Evolutionary conservation across 441 rosid species (phyloP).

Genomic region (Corymbia citriodora): DNA sequence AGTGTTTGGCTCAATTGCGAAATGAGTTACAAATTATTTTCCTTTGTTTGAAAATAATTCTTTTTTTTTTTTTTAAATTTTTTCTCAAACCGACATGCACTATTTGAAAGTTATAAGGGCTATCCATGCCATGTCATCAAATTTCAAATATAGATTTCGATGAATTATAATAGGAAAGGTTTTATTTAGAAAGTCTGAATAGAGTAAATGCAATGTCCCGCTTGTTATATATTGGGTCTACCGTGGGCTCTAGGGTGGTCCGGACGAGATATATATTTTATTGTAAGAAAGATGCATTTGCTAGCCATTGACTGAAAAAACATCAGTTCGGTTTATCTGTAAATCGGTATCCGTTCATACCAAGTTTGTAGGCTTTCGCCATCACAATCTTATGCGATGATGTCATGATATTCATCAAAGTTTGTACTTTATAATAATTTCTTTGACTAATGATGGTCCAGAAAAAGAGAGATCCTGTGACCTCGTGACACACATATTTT

Average conservation of each 20-base stretch:
- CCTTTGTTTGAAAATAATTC: too few relatives aligned
- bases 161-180: too few relatives aligned
- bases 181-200: too few relatives aligned
- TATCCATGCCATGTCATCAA: background rate
- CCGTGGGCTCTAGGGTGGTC: background rate
- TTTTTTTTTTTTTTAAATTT: too few relatives aligned
- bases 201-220: accelerated
- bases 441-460: background rate
- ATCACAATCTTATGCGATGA: background rate
- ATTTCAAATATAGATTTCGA: background rate
- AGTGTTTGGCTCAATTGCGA: background rate
- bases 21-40: background rate
- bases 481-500: background rate
- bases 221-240: too few relatives aligned
- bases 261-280: background rate
- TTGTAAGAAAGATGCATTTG: background rate
- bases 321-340: background rate
- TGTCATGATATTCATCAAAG: background rate
- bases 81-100: background rate
- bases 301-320: background rate
- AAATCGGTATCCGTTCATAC: background rate
- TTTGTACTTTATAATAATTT: background rate
- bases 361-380: background rate
- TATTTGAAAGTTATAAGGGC: background rate
- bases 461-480: background rate